phyloP scores from a whole-genome alignment of 2,329 filamentous ascomycete species.

The Colletotrichum neosansevieriae region DNA sequence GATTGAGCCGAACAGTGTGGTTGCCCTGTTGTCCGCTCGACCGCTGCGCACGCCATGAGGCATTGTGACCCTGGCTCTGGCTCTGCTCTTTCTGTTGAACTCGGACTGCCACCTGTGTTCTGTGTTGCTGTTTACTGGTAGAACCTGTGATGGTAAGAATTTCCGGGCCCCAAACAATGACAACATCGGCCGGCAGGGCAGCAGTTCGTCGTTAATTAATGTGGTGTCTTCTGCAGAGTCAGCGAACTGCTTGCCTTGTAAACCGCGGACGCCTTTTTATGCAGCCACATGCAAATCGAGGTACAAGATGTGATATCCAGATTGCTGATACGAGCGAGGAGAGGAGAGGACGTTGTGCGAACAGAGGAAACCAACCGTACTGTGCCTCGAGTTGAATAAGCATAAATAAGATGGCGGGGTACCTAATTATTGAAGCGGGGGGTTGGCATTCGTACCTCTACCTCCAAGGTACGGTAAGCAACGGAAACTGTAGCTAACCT shows the following conservation, averaged over 20 bases:
- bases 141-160: not conserved
- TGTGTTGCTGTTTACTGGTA: too few species aligned
- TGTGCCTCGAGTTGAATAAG: constrained; percentile 7
- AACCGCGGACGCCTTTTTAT: constrained; percentile 9
- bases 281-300: constrained; percentile 26
- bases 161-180: constrained; percentile 1
- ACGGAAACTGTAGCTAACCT: not conserved
- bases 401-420: constrained; percentile 20
- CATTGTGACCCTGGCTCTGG: not conserved
- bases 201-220: not conserved
- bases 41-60: not conserved
- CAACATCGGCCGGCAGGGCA: not conserved
- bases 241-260: not conserved
- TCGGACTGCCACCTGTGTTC: too few species aligned
- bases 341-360: not conserved
- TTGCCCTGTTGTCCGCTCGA: not conserved
- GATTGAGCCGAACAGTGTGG: not conserved
- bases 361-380: constrained; percentile 9
- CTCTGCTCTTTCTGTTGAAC: not conserved
- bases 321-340: constrained; percentile 30
- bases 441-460: not conserved
- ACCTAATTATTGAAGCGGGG: not conserved
- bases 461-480: too few species aligned
- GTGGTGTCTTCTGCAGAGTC: not conserved
- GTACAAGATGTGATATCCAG: constrained; percentile 17